Percentiles rank a stretch among this genome's conserved stretches.
These are phyloP conservation scores for Triglochin maritima DNA, from an alignment of 106 monocot species.

Conservation along the genomic window DNA sequence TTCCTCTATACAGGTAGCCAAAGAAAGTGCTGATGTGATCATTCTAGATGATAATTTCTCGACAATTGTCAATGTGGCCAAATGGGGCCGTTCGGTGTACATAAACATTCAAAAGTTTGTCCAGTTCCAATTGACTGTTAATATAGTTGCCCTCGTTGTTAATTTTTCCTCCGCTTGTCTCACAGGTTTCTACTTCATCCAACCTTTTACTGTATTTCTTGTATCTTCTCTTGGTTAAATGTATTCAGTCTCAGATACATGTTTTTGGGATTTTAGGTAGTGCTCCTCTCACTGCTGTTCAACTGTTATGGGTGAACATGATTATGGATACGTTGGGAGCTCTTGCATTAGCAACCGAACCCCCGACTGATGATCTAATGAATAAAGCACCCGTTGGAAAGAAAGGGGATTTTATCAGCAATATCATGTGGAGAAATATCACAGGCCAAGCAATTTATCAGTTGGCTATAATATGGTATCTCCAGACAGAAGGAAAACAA, in stretches of 20 bases:
- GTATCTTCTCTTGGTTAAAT: too few species aligned
- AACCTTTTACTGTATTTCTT: neutral
- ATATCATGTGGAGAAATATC: constrained; percentile 97
- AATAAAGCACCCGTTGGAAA: constrained; percentile 71
- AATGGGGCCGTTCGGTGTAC: constrained; percentile 97
- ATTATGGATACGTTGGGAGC: constrained; percentile 99
- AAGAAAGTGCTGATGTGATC: constrained; percentile 96
- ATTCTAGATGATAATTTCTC: constrained; percentile 98
- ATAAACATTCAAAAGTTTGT: constrained; percentile 98
- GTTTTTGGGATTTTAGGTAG: constrained; percentile 25
- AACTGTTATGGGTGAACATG: constrained; percentile 98
- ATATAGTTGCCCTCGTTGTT: constrained; percentile 80
- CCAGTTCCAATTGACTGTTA: constrained; percentile 94
- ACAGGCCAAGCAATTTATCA: constrained; percentile 80
- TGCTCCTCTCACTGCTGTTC: constrained; percentile 93
- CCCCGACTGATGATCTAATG: constrained; percentile 81
- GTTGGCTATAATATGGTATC: constrained; percentile 81
- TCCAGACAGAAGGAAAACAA: constrained; percentile 53
- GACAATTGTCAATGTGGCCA: constrained; percentile 86
- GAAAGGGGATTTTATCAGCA: constrained; percentile 79
- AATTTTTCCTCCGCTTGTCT: constrained; percentile 93
- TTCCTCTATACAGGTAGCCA: constrained; percentile 53
- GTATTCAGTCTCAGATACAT: neutral
- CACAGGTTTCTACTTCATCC: constrained; percentile 34
- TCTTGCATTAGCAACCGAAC: constrained; percentile 90